Base-by-base conservation (phyloP, 139 green algal species). In the Chlamydomonas incerta region DNA sequence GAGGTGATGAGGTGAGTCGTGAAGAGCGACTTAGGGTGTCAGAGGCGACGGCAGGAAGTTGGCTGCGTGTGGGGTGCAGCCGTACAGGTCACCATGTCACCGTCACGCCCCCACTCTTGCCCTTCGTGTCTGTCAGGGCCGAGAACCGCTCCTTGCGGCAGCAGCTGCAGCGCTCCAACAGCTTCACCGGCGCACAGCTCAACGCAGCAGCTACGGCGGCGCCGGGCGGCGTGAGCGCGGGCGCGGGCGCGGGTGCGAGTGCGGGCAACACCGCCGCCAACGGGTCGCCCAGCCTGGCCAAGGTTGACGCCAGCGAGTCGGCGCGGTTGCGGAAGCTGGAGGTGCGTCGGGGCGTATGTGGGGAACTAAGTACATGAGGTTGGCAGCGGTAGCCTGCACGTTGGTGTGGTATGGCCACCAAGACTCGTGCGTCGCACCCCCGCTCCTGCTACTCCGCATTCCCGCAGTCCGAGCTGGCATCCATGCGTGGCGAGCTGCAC, bases 141-240 rank as follows among this genome's bases (percentile, higher is more conserved):
- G 77, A 83, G 35, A 83, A 83, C 77, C 77, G 77, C 18, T 74
- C 29, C n/a, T 46, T 83, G 20, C 62, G 63, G 77, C 77, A 83
- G 47, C 77, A 83, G n/a, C 77, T 83, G 8, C 77, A 83, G 18
- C 77, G 77, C 28, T 35, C 35, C 34, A 81, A 58, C 58, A 81
- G 74, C 55, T 26, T 23, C 57, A 81, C 41, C 41, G 41, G 41
- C 41, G 41, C 41, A 50, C 41, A 50, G 41, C 41, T 50, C 41
- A 50, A 6, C 41, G 24, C 41, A 15, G 41, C 24, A n/a, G n/a
- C n/a, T n/a, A n/a, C n/a, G 23, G 8, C 60, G 24, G 60, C 24
- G 23, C 1, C 60, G 3, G 28, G 57, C 33, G 50, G 50, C 47
- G 21, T 18, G 17, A 52, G 52, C 0, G 75, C 60, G 13, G 60